Percentiles rank a stretch among this genome's conserved stretches.
phyloP scores from a whole-genome alignment of 345 rosid genomes.

The Lepidium africanum region DNA sequence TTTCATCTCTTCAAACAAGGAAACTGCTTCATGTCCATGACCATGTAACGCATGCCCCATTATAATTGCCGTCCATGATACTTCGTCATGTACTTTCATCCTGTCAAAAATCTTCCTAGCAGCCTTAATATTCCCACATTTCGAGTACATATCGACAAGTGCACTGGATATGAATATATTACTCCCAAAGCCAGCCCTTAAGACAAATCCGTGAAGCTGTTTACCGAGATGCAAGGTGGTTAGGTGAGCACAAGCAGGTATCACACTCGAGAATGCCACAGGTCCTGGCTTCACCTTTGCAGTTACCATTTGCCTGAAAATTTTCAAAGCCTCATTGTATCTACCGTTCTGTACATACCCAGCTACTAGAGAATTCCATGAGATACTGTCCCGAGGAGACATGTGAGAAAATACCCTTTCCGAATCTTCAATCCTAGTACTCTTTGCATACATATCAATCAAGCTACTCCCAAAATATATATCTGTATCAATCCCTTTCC shows the following conservation, averaged over 20 bases:
- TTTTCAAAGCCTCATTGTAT: conserved; percentile 53
- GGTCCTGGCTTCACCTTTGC: conserved; percentile 49
- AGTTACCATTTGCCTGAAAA: conserved; percentile 55
- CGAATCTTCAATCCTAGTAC: conserved; percentile 47
- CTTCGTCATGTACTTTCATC: conserved; percentile 62
- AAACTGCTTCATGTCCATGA: conserved; percentile 52
- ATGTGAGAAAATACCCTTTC: conserved; percentile 36
- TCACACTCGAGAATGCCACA: conserved; percentile 63
- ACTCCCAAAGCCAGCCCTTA: conserved; percentile 42
- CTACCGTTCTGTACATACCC: conserved; percentile 69
- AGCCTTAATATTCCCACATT: conserved; percentile 63
- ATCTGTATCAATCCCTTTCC: conserved; percentile 50
- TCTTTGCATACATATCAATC: conserved; percentile 80
- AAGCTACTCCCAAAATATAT: conserved; percentile 60
- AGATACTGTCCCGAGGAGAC: conserved; percentile 47
- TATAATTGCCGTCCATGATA: conserved; percentile 85
- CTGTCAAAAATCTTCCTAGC: conserved; percentile 55
- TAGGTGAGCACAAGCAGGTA: conserved; percentile 84
- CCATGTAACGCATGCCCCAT: conserved; percentile 87
- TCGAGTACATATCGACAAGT: conserved; percentile 86
- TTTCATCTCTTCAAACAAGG: conserved; percentile 72
- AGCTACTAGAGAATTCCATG: conserved; percentile 73
- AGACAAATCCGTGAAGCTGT: conserved; percentile 72
- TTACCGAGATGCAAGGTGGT: conserved; percentile 61
- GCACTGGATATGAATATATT: conserved; percentile 69